Conservation (phyloP, 345 rosid genomes). For the Iberis pinnata region DNA sequence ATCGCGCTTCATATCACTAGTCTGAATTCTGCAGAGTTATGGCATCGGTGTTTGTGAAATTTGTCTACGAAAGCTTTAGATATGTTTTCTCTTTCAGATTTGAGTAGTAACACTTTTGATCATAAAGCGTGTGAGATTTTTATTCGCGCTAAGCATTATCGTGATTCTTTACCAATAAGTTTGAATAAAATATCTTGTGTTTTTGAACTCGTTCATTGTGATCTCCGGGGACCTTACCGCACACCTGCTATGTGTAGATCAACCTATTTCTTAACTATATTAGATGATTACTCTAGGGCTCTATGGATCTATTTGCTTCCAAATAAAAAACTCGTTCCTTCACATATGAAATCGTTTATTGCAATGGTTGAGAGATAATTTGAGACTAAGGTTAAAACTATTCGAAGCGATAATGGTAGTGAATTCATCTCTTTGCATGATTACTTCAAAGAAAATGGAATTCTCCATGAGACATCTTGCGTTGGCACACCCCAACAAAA, state of each 20-base stretch:
- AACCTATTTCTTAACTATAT: neutral
- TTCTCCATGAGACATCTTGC: neutral
- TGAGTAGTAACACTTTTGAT: neutral
- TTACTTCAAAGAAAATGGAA: neutral
- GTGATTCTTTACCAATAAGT: neutral
- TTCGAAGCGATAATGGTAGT: neutral
- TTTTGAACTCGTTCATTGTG: neutral
- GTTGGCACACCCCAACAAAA: neutral
- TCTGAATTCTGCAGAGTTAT: neutral
- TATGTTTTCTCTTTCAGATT: neutral
- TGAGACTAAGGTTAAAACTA: neutral
- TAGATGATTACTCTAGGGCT: neutral
- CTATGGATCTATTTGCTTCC: neutral
- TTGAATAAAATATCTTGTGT: too few species aligned
- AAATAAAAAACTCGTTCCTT: neutral
- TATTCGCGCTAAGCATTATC: neutral
- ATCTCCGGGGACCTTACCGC: neutral
- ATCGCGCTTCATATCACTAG: fast-evolving
- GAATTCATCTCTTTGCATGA: neutral
- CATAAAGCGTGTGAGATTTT: neutral
- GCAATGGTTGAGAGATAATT: neutral
- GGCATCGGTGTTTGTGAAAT: neutral
- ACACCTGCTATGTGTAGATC: too few species aligned
- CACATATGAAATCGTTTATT: neutral
- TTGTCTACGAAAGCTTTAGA: neutral